phyloP scores from a whole-genome alignment of 345 rosid species.

The Ricinus communis region DNA sequence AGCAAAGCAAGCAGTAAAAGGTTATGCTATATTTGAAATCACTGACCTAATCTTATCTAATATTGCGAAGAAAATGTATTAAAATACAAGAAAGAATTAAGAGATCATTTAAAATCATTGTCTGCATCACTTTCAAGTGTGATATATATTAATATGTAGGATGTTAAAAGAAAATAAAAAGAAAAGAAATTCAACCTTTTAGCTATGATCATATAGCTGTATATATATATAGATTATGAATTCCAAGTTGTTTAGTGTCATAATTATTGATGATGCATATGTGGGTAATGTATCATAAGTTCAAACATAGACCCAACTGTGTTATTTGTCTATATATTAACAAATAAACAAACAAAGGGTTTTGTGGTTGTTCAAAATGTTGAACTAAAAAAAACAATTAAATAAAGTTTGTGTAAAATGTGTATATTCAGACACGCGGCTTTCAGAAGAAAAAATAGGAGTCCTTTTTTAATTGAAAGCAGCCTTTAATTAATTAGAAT shows the following conservation, averaged over 20 bases:
- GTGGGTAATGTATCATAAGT: background rate
- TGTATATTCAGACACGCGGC: too few species aligned
- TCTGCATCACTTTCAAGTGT: background rate
- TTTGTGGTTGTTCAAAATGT: background rate
- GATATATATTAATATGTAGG: too few species aligned
- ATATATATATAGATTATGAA: background rate
- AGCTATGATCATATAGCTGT: background rate
- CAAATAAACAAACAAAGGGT: background rate
- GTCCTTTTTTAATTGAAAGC: conserved; percentile 6
- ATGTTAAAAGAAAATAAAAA: background rate
- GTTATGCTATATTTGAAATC: too few species aligned
- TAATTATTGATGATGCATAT: background rate
- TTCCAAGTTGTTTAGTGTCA: background rate
- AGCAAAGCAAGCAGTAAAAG: background rate
- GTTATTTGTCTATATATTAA: background rate
- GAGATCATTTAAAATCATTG: too few species aligned
- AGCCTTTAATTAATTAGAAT: background rate
- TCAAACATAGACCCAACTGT: background rate
- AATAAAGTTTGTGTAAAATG: background rate
- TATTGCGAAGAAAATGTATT: too few species aligned
- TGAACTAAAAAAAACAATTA: background rate
- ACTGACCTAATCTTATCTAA: too few species aligned
- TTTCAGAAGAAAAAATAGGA: too few species aligned
- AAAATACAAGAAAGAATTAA: too few species aligned
- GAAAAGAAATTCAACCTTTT: background rate